Percentiles rank a stretch among this genome's conserved stretches.
Conservation (phyloP, 768 basidiomycete species). For the Omphalotus guepiniiformis region DNA sequence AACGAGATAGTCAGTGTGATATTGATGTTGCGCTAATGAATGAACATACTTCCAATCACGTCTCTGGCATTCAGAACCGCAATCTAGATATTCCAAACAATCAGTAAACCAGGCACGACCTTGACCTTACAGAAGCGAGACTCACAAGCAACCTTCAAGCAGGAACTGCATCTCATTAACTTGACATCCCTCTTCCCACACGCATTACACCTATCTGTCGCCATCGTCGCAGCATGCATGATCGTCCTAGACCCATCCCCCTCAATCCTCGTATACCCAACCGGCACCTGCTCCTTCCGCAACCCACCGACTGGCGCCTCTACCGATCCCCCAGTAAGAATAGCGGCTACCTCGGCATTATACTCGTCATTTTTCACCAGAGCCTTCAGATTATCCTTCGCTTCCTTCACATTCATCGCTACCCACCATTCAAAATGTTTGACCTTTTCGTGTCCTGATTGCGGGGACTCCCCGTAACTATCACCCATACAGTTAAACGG, state of each 20-base stretch:
- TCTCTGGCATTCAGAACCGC: too few relatives aligned
- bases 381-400: constrained; percentile 20
- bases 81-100: too few relatives aligned
- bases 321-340: constrained; percentile 1
- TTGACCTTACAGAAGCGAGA: too few relatives aligned
- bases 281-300: constrained; percentile 16
- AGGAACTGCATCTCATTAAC: constrained; percentile 22
- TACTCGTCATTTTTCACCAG: constrained; percentile 21
- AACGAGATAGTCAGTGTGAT: too few relatives aligned
- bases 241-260: constrained; percentile 14
- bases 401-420: constrained; percentile 16
- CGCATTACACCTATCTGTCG: constrained; percentile 25
- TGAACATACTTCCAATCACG: too few relatives aligned
- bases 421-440: constrained; percentile 21
- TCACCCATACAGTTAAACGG: constrained; percentile 11
- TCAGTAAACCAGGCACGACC: too few relatives aligned
- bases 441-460: constrained; percentile 8
- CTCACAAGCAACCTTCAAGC: constrained; percentile 25
- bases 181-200: constrained; percentile 25
- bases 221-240: constrained; percentile 18
- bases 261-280: constrained; percentile 16
- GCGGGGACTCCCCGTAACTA: not conserved
- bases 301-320: constrained; percentile 13
- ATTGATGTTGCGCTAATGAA: too few relatives aligned
- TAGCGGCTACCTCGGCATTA: constrained; percentile 14